A percentile compares a stretch with the other conserved stretches of the same genome.
Conservation (phyloP, 805 yeast species). For the Yarrowia sp. region DNA sequence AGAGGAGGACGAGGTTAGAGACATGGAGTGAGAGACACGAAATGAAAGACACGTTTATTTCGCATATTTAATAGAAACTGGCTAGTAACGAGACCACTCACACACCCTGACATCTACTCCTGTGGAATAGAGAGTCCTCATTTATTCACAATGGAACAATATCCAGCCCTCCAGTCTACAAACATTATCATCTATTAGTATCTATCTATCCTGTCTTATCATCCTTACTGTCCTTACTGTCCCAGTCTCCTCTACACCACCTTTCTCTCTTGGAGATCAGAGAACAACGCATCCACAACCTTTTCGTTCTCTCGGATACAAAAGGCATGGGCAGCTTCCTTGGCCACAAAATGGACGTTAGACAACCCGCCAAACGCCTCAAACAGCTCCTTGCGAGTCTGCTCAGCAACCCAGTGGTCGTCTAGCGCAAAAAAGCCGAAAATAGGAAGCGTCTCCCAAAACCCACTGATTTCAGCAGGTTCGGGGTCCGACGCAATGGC, state of each 20-base stretch:
- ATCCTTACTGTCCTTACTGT: not conserved
- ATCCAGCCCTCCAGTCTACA: too few relatives aligned
- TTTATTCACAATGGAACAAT: too few relatives aligned
- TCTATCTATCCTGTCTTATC: not conserved
- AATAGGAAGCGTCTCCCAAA: slow-evolving; percentile 48
- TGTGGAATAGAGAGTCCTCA: too few relatives aligned
- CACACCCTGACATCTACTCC: too few relatives aligned
- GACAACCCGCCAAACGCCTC: slow-evolving; percentile 38
- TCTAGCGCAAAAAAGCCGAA: slow-evolving; percentile 55
- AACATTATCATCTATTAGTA: too few relatives aligned
- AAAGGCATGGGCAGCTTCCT: slow-evolving; percentile 53
- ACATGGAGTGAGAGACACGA: too few relatives aligned
- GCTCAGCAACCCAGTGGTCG: slow-evolving; percentile 64
- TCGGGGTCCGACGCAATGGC: slow-evolving; percentile 44
- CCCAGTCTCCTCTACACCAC: not conserved
- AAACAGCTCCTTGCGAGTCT: slow-evolving; percentile 47
- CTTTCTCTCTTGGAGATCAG: not conserved
- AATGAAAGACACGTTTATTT: too few relatives aligned
- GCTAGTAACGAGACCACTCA: too few relatives aligned
- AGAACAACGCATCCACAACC: slow-evolving; percentile 41
- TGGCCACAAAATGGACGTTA: slow-evolving; percentile 38
- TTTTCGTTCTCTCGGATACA: slow-evolving; percentile 51
- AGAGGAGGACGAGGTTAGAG: too few relatives aligned
- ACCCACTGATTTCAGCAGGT: slow-evolving; percentile 38
- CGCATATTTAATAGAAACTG: too few relatives aligned